Base-by-base conservation (phyloP, 2,329 filamentous ascomycete species). In the Elsinoe arachidis region DNA sequence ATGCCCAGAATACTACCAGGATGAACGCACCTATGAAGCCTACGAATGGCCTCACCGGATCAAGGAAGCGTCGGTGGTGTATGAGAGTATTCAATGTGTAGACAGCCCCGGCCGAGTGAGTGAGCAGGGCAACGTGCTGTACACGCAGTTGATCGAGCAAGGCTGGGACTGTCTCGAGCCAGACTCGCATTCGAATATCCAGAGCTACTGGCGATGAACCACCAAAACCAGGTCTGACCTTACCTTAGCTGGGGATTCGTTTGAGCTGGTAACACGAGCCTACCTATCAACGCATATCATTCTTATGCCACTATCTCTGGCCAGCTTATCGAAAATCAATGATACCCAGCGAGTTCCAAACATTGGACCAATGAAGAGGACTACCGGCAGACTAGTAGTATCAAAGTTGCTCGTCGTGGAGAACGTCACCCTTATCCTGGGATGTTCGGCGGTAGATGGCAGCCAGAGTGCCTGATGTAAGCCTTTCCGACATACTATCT, bases 71-170 rank as follows among this genome's bases (percentile, higher is more conserved):
- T 4, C 67, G 70, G 33, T 66, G 63, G 6, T 66, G 61, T 33
- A 62, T 62, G 15, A 77, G 62, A 3, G 73, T 71, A 56, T 77
- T 77, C 21, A 78, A 63, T 3, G 69, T 60, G 58, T 74, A 77
- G 1, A 76, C 65, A 0, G 73, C 73, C 1, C 76, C 76, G 0
- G 71, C 69, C 19, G 68, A 72, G 58, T 78, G 75, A 15, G 69
- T 65, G 1, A 71, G 63, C 0, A 77, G 60, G n/a, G 63, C 64
- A 15, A 77, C 69, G 57, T 74, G 68, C 56, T 67, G 57, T 47
- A 75, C 69, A 0, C 64, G 49, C 4, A 78, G 66, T 41, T 67
- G 58, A 3, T 63, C 37, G 5, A 78, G 64, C 0, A 78, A 63
- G 3, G 59, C 61, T 15, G 74, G 73, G 1, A 77, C 64, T 1